These are phyloP conservation scores for Dioscorea dumetorum DNA, from an alignment of 106 monocot genomes.

Conservation along the genomic window DNA sequence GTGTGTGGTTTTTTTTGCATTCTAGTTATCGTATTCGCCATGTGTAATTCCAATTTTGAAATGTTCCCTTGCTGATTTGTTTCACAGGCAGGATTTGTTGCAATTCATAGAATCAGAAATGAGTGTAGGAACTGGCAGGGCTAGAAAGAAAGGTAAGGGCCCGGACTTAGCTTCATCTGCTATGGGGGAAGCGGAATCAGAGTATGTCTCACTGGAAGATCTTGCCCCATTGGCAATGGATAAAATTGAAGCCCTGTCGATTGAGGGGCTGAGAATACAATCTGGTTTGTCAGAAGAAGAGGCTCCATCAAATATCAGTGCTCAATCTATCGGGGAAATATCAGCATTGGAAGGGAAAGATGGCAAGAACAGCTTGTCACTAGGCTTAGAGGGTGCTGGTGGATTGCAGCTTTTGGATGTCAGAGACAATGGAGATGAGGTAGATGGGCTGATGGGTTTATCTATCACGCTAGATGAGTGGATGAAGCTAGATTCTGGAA, in stretches of 20 bases:
- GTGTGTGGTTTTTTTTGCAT: conserved; percentile 14
- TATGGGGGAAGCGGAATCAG: conserved; percentile 23
- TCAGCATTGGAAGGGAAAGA: conserved; percentile 67
- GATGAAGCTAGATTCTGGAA: conserved; percentile 88
- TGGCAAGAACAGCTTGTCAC: conserved; percentile 22
- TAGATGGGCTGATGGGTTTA: conserved; percentile 92
- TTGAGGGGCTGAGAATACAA: conserved; percentile 95
- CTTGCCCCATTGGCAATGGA: conserved; percentile 98
- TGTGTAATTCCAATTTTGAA: background rate
- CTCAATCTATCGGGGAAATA: conserved; percentile 56
- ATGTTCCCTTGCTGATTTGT: background rate
- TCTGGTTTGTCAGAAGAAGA: conserved; percentile 84
- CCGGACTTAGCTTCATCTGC: conserved; percentile 23
- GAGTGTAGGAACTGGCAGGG: conserved; percentile 2
- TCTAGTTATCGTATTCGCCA: background rate
- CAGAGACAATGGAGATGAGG: conserved; percentile 47
- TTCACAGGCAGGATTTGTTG: conserved; percentile 28
- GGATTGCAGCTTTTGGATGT: conserved; percentile 82
- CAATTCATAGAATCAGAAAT: conserved; percentile 11
- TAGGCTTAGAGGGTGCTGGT: conserved; percentile 72
- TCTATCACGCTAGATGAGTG: conserved; percentile 92
- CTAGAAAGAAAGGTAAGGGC: conserved; percentile 26
- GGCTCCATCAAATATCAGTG: conserved; percentile 59
- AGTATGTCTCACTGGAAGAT: conserved; percentile 92
- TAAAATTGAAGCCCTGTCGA: conserved; percentile 87